Evolutionary conservation across 2,329 filamentous ascomycete genomes (phyloP), one percentile per base, ranked within the genome.

Genomic region (Paecilomyces fulvus): DNA sequence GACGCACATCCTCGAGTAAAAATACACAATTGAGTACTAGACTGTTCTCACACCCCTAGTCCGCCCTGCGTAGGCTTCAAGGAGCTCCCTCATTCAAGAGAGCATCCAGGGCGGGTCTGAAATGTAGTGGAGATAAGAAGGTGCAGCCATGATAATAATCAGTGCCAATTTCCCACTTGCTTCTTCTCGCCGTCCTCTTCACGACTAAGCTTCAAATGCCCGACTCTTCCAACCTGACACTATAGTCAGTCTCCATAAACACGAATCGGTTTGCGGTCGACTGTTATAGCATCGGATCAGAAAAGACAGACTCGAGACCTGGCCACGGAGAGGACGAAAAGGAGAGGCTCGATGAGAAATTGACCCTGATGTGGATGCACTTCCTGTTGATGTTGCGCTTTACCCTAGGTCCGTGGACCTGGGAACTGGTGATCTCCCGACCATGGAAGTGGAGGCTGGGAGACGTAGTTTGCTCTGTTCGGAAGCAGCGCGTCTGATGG

Each of bases 11-110:
- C 17, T 43, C 33, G 12, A 3, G n/a, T n/a, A n/a, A n/a, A n/a
- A n/a, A n/a, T n/a, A n/a, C n/a, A n/a, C 7, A 31, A 10, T 31
- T 31, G 2, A 48, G 49, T n/a, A 6, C 12, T 4, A 25, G 14
- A 11, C 70, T 81, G 77, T 82, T 72, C 74, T 78, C 78, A 64
- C 75, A 75, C 78, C 78, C 77, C 79, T 82, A 82, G 80, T 82
- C 80, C 76, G 74, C 72, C 73, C 71, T 73, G 74, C 76, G 72
- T 79, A 71, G 70, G 69, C 78, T 80, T 67, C 59, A 70, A 72
- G 66, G 73, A 65, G 59, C 46, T 30, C 52, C 49, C 17, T 21
- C 23, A 4, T 21, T 8, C 21, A 49, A 23, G 20, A 23, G 52
- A 51, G 30, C 20, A 57, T 64, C 53, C 64, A 68, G 66, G 69